Evolutionary conservation across 2,329 filamentous ascomycete genomes (phyloP).

Genomic region (Sporothrix inflata): DNA sequence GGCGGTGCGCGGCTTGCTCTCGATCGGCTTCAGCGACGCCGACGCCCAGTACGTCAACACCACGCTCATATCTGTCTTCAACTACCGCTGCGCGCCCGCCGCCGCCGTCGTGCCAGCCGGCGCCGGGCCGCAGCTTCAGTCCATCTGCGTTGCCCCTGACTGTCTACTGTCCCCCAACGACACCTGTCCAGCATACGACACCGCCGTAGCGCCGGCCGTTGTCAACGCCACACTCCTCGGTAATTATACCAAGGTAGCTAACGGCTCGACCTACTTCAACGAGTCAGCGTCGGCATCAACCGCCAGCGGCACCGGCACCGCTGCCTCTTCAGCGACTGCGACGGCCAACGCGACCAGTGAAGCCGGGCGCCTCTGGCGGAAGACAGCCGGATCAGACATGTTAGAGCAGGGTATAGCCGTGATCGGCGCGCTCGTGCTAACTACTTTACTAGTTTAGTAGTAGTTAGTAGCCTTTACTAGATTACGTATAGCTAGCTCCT

Average conservation of each 20-base stretch:
- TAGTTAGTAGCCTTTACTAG: constrained; percentile 3
- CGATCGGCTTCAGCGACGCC: constrained; percentile 26
- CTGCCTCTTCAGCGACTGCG: neutral
- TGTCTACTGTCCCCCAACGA: constrained; percentile 27
- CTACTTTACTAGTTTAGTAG: neutral
- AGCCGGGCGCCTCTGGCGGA: constrained; percentile 3
- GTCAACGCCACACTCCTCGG: constrained; percentile 30
- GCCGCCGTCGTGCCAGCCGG: constrained; percentile 23
- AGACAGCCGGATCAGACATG: neutral
- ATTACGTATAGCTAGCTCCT: neutral
- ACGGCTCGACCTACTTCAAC: constrained; percentile 24
- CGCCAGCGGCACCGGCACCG: neutral
- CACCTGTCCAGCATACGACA: constrained; percentile 26
- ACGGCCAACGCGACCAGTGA: constrained; percentile 4
- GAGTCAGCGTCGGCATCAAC: neutral
- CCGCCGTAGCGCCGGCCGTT: constrained; percentile 26
- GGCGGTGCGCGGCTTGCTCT: constrained; percentile 27
- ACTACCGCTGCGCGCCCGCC: constrained; percentile 29
- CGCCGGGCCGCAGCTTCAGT: constrained; percentile 28
- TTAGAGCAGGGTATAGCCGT: neutral
- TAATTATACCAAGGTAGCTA: constrained; percentile 26
- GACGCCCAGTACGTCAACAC: constrained; percentile 30
- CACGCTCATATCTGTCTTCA: constrained; percentile 26
- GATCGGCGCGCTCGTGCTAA: neutral
- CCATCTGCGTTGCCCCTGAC: constrained; percentile 30